Percentiles rank a stretch among this genome's conserved stretches.
These are phyloP conservation scores for Trypanosoma brucei DNA, from an alignment of 208 protist genomes.

Conservation along the genomic window DNA sequence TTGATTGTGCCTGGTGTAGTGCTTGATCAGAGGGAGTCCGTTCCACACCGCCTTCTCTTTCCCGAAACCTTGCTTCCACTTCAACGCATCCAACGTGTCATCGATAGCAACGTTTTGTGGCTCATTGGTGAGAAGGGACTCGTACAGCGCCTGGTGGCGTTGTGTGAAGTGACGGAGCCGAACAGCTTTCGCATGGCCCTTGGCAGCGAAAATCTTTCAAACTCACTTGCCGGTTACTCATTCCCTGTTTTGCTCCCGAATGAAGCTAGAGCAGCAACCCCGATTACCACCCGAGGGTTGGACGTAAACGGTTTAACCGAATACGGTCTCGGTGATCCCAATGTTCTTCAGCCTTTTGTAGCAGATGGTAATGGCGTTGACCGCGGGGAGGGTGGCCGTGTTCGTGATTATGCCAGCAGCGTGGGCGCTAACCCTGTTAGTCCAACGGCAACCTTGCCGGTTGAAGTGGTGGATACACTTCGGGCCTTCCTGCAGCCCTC, in stretches of 20 bases:
- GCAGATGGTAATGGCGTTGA: too few relatives aligned
- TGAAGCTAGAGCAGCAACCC: background rate
- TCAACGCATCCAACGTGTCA: constrained; percentile 61
- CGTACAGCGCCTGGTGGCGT: constrained; percentile 42
- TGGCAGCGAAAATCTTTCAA: background rate
- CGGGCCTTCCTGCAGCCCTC: background rate
- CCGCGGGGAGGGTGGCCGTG: too few relatives aligned
- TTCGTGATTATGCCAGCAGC: too few relatives aligned
- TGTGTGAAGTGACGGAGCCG: constrained; percentile 53
- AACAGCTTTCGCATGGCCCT: constrained; percentile 17
- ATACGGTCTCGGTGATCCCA: too few relatives aligned
- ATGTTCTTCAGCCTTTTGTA: too few relatives aligned
- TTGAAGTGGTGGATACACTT: background rate
- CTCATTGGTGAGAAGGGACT: constrained; percentile 53
- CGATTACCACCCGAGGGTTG: too few relatives aligned
- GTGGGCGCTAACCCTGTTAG: too few relatives aligned
- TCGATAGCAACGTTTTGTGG: constrained; percentile 84
- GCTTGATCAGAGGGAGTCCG: constrained; percentile 34
- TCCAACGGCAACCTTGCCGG: background rate
- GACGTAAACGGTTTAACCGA: too few relatives aligned
- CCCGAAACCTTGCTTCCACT: constrained; percentile 51
- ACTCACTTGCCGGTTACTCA: background rate
- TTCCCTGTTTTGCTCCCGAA: background rate
- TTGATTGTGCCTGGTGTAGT: constrained; percentile 59
- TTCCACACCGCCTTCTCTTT: constrained; percentile 39